phyloP scores from a whole-genome alignment of 2,329 filamentous ascomycete genomes.

The Sarocladium strictum region DNA sequence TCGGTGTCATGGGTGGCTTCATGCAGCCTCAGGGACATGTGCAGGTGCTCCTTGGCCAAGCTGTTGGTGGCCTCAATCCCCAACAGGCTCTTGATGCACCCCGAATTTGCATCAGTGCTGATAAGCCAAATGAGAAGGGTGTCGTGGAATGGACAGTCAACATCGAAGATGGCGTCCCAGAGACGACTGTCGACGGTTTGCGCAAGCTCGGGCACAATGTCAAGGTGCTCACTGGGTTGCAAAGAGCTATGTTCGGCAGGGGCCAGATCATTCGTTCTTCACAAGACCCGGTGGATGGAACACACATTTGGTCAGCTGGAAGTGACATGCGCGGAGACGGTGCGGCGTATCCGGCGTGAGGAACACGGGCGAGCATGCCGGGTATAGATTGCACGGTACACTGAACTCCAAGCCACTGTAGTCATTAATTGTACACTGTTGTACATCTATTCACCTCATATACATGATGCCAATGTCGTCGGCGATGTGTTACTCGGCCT shows the following conservation, averaged over 20 bases:
- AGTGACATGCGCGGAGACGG: conserved; percentile 89
- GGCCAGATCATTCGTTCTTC: conserved; percentile 81
- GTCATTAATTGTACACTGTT: conserved; percentile 18
- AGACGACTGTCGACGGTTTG: conserved; percentile 62
- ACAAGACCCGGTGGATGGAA: conserved; percentile 61
- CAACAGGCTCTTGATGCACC: conserved; percentile 89
- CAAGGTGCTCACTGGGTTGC: conserved; percentile 57
- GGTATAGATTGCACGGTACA: too few relatives aligned
- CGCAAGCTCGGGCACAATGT: conserved; percentile 67
- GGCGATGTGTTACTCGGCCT: conserved; percentile 24
- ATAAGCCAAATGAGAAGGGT: conserved; percentile 52
- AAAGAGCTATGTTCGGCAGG: conserved; percentile 69
- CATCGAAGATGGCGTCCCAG: conserved; percentile 75
- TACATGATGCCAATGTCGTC: neutral
- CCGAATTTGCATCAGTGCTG: conserved; percentile 78
- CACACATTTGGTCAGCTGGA: conserved; percentile 76
- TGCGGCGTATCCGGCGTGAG: conserved; percentile 46
- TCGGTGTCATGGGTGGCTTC: conserved; percentile 96
- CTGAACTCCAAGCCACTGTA: too few relatives aligned
- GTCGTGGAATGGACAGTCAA: conserved; percentile 61
- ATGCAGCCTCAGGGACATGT: conserved; percentile 98
- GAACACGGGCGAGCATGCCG: neutral
- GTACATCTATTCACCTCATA: conserved; percentile 10
- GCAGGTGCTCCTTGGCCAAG: conserved; percentile 84
- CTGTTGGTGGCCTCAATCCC: conserved; percentile 73